Evolutionary conservation across 176 grass and related monocot species (phyloP), one percentile per base, ranked within the genome.

Genomic region (Dendrocalamus sinicus): DNA sequence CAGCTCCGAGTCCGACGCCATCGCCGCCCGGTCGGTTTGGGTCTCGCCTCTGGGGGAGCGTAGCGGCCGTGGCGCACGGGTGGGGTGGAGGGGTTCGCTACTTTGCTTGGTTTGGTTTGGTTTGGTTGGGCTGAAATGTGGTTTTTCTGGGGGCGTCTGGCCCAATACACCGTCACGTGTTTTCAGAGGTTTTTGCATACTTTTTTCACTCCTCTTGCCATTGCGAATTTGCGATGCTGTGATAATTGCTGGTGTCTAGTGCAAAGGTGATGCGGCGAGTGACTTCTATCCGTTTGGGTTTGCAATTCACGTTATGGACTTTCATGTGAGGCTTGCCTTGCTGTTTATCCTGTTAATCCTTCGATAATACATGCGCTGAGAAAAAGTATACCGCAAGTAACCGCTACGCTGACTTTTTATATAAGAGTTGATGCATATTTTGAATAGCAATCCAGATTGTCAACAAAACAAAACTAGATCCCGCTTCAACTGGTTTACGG

Each of bases 1-100:
- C 68, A 99, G 90, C 88, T 96, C 97, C 90, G 80, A 85, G 68
- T 99, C 97, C 86, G 90, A 92, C 92, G 92, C 90, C 97, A 96
- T 99, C 89, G 85, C 89, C 81, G 85, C 85, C 54, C 55, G 84
- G 81, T 91, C 89, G 76, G 76, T 62, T 79, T 69, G 73, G 28
- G 66, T 63, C 68, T 79, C 76, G 77, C 74, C 75, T 51, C 69
- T 63, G 71, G 67, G 78, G 75, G 16, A 78, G 81, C 41, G 63
- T 77, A 39, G 64, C n/a, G 51, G 52, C n/a, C 73, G 74, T 83
- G 59, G 84, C 84, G 80, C 66, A 86, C 84, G 74, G 89, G 73
- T 86, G 72, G 48, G 58, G 59, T 39, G 72, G 69, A 30, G 68
- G 76, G 59, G 35, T 26, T 54, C 37, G 54, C 44, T 75, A 53